These are phyloP conservation scores for Croton setiger DNA, from an alignment of 441 rosid species.

Conservation along the genomic window DNA sequence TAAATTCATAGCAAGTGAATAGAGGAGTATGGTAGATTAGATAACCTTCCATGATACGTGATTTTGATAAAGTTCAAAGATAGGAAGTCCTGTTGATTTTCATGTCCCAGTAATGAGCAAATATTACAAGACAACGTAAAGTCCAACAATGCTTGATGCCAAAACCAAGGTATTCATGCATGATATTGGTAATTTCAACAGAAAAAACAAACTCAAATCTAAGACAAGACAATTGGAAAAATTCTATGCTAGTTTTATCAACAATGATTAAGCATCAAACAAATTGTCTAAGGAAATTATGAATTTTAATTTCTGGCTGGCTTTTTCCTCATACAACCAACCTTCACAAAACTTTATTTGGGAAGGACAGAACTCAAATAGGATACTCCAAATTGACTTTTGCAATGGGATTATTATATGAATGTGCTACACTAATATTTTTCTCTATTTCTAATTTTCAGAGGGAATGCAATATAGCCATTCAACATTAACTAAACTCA, in stretches of 20 bases:
- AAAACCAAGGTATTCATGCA: background rate
- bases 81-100: background rate
- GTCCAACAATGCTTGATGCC: background rate
- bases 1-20: background rate
- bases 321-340: background rate
- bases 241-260: background rate
- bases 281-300: background rate
- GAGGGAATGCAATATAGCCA: background rate
- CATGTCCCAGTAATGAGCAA: background rate
- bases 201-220: background rate
- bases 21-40: background rate
- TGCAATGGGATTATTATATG: background rate
- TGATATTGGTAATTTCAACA: background rate
- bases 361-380: background rate
- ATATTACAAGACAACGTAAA: background rate
- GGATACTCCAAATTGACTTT: background rate
- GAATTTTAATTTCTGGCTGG: background rate
- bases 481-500: background rate
- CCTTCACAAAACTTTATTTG: background rate
- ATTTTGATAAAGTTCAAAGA: background rate
- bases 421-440: background rate
- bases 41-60: background rate
- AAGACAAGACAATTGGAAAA: background rate
- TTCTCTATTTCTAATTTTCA: constrained; percentile 1
- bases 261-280: background rate